Evolutionary conservation across 805 yeast species (phyloP), one percentile per base, ranked within the genome.

Genomic region (Candida broadrunensis): DNA sequence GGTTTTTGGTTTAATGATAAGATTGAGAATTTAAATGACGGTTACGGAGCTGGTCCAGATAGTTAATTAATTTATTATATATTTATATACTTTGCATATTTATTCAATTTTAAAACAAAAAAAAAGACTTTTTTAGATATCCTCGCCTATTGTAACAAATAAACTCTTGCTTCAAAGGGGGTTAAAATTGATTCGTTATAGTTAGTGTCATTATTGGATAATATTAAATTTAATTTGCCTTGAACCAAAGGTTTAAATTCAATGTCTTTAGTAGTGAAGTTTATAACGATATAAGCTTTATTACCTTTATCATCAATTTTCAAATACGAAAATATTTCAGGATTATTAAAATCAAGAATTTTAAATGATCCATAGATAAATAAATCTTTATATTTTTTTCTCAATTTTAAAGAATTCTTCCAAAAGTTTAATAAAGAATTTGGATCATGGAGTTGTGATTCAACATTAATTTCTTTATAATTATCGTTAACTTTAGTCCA

Each of bases 1-100:
- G 99, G 98, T 0, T 90, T 91, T 62, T 89, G 80, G 70, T 80
- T 85, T 50, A 78, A 70, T 45, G 72, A 67, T 46, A 53, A 57
- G 34, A 63, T 69, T 19, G 71, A 56, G 27, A 50, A 42, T 7
- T 46, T 70, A 20, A 60, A 63, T 34, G 69, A 58, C 46, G 62
- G 56, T 2, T 56, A 56, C 29, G 12, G 35, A 4, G 31, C 33
- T 18, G 32, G 39, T n/a, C 40, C 46, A 3, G 15, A 30, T 14
- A 19, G 5, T 16, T 34, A 19, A 5, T 21, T 19, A 12, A 9
- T 16, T 34, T 7, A 7, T 21, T 21, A 9, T 21, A 21, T 21
- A 7, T 21, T 21, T n/a, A n/a, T 33, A 33, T 11, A 4, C 18
- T 30, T 7, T 14, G 5, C 12, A 30, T 17, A 7, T 30, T 7